Evolutionary conservation across 192 early-diverging fungal species (phyloP).

Genomic region (Backusella macrospora): DNA sequence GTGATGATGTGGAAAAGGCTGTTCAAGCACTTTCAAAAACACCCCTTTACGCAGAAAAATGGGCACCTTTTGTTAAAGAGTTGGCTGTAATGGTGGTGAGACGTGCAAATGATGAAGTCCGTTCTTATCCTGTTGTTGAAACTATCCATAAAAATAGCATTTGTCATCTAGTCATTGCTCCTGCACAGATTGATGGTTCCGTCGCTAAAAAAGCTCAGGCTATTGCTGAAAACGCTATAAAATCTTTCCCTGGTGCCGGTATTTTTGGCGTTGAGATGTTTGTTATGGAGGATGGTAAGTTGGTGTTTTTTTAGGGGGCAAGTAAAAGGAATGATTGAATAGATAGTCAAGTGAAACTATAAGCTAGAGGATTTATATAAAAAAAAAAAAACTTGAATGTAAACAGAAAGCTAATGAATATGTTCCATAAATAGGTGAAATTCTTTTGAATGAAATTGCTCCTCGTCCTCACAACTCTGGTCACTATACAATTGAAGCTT

Average conservation of each 20-base stretch:
- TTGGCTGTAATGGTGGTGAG: constrained; percentile 98
- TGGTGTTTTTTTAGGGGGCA: neutral
- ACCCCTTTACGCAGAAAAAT: constrained; percentile 93
- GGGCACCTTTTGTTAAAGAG: constrained; percentile 91
- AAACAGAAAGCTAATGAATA: neutral
- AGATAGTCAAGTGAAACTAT: no score
- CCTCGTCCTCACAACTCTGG: constrained; percentile 99
- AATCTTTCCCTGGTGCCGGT: constrained; percentile 80
- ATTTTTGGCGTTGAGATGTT: constrained; percentile 99
- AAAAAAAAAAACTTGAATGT: neutral
- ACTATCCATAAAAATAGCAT: constrained; percentile 97
- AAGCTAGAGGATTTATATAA: no score
- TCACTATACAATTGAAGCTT: constrained; percentile 98
- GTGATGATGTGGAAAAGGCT: constrained; percentile 65
- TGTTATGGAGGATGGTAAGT: constrained; percentile 76
- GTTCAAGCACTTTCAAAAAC: constrained; percentile 62
- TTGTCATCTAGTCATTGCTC: constrained; percentile 94
- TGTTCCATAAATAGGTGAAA: constrained; percentile 50
- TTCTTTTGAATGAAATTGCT: constrained; percentile 97
- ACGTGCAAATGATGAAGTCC: constrained; percentile 69
- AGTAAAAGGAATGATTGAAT: no score
- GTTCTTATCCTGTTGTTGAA: constrained; percentile 93
- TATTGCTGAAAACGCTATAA: constrained; percentile 86
- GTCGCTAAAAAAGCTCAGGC: constrained; percentile 70
- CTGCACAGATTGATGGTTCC: constrained; percentile 91